These are phyloP conservation scores for Orychophragmus violaceus DNA, from an alignment of 345 rosid species.

Conservation along the genomic window DNA sequence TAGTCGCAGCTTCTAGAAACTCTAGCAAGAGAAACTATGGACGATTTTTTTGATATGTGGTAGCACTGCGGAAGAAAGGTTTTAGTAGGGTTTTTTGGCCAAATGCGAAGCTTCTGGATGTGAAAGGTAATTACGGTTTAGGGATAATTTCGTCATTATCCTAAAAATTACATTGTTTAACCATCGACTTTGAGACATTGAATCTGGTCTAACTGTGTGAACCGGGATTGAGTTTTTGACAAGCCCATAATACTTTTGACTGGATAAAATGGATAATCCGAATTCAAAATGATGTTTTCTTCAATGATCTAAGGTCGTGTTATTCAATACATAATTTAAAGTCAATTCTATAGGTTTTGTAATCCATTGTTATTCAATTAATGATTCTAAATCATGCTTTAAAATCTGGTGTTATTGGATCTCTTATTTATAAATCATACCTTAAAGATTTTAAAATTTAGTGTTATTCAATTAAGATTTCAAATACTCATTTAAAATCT, in stretches of 20 bases:
- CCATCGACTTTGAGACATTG: background rate
- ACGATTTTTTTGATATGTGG: background rate
- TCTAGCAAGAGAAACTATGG: background rate
- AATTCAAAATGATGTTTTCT: too few species aligned
- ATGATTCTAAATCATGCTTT: too few species aligned
- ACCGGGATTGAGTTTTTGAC: background rate
- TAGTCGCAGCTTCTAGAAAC: conserved; percentile 19
- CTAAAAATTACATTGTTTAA: background rate
- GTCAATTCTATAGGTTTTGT: too few species aligned
- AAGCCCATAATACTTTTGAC: background rate
- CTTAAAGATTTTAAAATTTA: too few species aligned
- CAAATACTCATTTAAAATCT: too few species aligned
- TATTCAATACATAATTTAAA: too few species aligned
- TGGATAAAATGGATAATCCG: background rate
- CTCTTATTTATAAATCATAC: too few species aligned
- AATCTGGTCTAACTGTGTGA: background rate
- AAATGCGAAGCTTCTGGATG: conserved; percentile 65
- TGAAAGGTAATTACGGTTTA: background rate
- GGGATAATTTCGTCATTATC: background rate
- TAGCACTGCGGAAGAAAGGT: conserved; percentile 5
- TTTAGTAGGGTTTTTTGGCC: conserved; percentile 53
- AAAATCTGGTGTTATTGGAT: too few species aligned
- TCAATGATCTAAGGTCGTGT: too few species aligned
- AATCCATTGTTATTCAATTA: too few species aligned
- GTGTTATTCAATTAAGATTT: too few species aligned